A percentile compares a stretch with the other conserved stretches of the same genome.
Conservation (phyloP, 164 flowering plant genomes). For the Paratinospora sagittata region DNA sequence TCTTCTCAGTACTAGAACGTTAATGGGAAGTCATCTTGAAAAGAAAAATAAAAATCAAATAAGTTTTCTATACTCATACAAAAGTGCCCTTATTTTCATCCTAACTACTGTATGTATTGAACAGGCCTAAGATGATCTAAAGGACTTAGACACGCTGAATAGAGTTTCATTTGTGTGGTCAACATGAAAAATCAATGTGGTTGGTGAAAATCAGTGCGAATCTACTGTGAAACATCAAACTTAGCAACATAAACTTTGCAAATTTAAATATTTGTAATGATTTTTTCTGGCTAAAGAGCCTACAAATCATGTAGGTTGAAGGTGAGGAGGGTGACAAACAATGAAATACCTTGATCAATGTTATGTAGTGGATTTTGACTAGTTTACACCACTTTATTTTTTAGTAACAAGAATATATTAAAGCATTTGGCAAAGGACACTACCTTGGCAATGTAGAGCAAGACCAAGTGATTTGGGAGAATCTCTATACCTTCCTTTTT, state of each 20-base stretch:
- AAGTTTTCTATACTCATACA: too few species aligned
- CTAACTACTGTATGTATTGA: background rate
- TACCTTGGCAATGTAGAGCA: background rate
- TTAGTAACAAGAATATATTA: background rate
- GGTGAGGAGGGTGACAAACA: background rate
- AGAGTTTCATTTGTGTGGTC: background rate
- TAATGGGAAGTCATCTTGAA: background rate
- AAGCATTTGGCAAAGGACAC: background rate
- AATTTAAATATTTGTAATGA: background rate
- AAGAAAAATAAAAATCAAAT: too few species aligned
- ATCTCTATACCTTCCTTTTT: background rate
- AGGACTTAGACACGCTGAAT: too few species aligned
- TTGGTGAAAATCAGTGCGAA: background rate
- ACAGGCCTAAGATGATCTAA: too few species aligned
- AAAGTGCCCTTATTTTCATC: background rate
- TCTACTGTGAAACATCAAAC: background rate
- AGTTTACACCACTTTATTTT: background rate
- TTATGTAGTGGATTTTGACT: slow-evolving; percentile 3
- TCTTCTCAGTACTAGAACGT: background rate
- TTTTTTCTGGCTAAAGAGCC: background rate
- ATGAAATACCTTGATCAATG: background rate
- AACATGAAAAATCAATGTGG: too few species aligned
- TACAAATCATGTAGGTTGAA: background rate
- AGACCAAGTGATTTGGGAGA: background rate
- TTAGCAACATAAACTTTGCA: background rate